These are phyloP conservation scores for Chaetoceros tenuissimus DNA, from an alignment of 108 stramenopile genomes.

Conservation along the genomic window DNA sequence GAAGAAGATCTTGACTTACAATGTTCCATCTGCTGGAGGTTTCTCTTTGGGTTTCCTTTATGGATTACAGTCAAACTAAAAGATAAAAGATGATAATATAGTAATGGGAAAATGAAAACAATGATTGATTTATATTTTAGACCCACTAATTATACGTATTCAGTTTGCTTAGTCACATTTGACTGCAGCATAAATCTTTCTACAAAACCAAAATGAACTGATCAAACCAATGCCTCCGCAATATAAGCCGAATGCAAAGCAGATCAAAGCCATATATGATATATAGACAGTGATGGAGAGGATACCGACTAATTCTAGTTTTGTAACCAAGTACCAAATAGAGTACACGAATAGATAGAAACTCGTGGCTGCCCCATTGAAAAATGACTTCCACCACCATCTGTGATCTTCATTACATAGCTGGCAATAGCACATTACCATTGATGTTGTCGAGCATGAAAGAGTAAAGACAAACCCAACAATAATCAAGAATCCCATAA, in stretches of 20 bases:
- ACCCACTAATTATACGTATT: too few relatives aligned
- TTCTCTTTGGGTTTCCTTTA: constrained; percentile 81
- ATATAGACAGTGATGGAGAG: constrained; percentile 84
- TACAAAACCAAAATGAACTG: constrained; percentile 72
- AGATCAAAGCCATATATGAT: constrained; percentile 65
- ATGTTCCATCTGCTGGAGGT: constrained; percentile 76
- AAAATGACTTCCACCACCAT: constrained; percentile 99
- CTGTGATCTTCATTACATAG: constrained; percentile 97
- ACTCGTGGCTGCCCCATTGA: constrained; percentile 89
- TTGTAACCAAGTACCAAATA: constrained; percentile 86
- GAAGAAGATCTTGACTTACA: constrained; percentile 62
- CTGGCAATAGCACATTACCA: constrained; percentile 98
- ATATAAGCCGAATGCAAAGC: constrained; percentile 50
- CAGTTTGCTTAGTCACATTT: constrained; percentile 58
- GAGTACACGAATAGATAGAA: constrained; percentile 95
- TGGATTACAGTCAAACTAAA: constrained; percentile 50
- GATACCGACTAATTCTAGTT: constrained; percentile 81
- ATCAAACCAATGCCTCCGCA: constrained; percentile 62
- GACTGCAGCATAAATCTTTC: constrained; percentile 47
- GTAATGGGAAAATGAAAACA: too few relatives aligned
- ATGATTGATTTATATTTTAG: too few relatives aligned
- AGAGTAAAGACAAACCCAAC: constrained; percentile 88
- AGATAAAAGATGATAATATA: not conserved
- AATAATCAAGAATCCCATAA: constrained; percentile 97
- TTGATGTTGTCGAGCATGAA: constrained; percentile 94